phyloP scores from a whole-genome alignment of 345 rosid genomes.

The Raphanus sativus region DNA sequence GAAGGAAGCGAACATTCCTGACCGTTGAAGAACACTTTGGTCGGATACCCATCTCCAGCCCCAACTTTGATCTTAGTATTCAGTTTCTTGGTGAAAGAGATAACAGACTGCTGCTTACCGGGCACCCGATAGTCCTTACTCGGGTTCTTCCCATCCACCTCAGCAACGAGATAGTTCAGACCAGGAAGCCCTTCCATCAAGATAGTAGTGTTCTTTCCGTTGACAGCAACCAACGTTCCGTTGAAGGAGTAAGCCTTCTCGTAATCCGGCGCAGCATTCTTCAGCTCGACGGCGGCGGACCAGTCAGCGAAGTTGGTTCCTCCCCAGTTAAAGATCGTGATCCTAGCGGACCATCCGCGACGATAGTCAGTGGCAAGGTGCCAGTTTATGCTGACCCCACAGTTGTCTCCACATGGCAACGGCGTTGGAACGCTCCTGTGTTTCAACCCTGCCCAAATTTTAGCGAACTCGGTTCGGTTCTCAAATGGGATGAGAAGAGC shows the following conservation, averaged over 20 bases:
- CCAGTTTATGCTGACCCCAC: conserved; percentile 95
- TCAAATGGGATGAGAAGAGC: conserved; percentile 89
- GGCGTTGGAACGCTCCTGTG: conserved; percentile 62
- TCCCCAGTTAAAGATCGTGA: conserved; percentile 94
- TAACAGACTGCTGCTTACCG: conserved; percentile 89
- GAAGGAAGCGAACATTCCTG: conserved; percentile 85
- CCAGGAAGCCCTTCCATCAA: conserved; percentile 83
- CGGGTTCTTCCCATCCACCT: conserved; percentile 62
- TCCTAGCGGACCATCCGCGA: conserved; percentile 82
- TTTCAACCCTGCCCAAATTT: conserved; percentile 71
- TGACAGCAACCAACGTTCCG: conserved; percentile 46
- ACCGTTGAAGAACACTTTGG: conserved; percentile 85
- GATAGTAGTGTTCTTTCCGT: conserved; percentile 58
- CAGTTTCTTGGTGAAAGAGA: conserved; percentile 78
- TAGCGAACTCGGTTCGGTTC: conserved; percentile 60
- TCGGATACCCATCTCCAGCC: conserved; percentile 77
- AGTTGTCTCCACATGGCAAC: conserved; percentile 83
- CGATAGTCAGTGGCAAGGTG: conserved; percentile 70
- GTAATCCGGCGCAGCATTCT: conserved; percentile 70
- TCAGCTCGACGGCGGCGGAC: conserved; percentile 75
- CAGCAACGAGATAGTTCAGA: conserved; percentile 73
- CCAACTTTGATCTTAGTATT: conserved; percentile 68
- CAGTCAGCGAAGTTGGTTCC: conserved; percentile 73
- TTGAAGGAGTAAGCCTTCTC: conserved; percentile 81
- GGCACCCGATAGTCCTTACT: conserved; percentile 63